Evolutionary conservation across 1,284 basidiomycete genomes (phyloP).

Genomic region (Ustilago vetiveriae): DNA sequence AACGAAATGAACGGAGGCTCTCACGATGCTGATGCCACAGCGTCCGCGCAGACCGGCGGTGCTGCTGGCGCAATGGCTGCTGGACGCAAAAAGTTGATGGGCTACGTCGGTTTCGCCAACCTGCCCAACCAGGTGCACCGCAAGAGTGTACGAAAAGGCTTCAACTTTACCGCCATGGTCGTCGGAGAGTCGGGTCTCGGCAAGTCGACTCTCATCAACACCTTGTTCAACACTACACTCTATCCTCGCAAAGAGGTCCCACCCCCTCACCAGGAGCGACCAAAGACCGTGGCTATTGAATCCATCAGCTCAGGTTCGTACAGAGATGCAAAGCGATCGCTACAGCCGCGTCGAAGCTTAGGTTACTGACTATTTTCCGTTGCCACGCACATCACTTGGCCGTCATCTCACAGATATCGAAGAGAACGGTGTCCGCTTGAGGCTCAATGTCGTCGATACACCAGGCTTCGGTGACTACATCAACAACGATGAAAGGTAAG

Average conservation of each 20-base stretch:
- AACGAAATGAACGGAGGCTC: conserved; percentile 30
- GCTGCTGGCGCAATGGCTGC: conserved; percentile 13
- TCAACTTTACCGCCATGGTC: conserved; percentile 65
- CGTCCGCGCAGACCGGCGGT: conserved; percentile 10
- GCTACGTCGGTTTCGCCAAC: conserved; percentile 66
- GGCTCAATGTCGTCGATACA: conserved; percentile 66
- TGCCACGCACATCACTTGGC: neutral
- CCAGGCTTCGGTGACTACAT: conserved; percentile 66
- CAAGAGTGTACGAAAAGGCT: conserved; percentile 62
- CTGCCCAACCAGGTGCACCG: conserved; percentile 66
- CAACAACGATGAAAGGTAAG: conserved; percentile 65
- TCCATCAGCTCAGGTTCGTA: conserved; percentile 64
- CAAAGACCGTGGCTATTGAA: conserved; percentile 65
- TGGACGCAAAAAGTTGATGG: conserved; percentile 59
- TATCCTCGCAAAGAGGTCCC: conserved; percentile 65
- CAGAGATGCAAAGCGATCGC: neutral
- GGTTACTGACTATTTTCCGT: too few species aligned
- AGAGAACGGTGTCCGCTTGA: conserved; percentile 66
- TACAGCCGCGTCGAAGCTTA: neutral
- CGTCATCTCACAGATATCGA: conserved; percentile 56
- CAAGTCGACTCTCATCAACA: conserved; percentile 67
- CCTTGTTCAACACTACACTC: conserved; percentile 66
- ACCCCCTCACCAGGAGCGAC: conserved; percentile 57
- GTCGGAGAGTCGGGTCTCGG: conserved; percentile 67
- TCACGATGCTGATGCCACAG: conserved; percentile 14